Evolutionary conservation across 176 grass and related monocot species (phyloP), one percentile per base, ranked within the genome.

Genomic region (Phyllostachys edulis): DNA sequence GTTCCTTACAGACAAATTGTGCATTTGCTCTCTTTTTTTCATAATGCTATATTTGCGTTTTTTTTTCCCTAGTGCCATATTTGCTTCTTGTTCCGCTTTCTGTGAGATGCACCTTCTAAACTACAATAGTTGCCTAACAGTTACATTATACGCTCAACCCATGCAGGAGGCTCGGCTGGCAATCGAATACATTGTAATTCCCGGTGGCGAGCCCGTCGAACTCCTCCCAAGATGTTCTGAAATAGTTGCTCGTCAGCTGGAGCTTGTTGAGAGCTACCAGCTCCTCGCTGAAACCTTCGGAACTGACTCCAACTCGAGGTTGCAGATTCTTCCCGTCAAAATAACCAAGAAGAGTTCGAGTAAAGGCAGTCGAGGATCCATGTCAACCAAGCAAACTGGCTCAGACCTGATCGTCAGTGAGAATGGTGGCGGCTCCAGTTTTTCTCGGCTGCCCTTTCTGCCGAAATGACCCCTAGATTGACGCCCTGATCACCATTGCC

Each of bases 241-340:
- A 78, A 96, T 99, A 54, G 90, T 99, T 77, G 93, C 96, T 66
- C 91, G 91, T 63, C 96, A 99, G 69, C 85, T 99, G 49, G 93
- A 95, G 89, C 93, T 99, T 23, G 96, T 99, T 13, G 91, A 99
- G 73, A 99, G 93, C 89, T 99, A 96, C 69, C 96, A 99, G 85
- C 86, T 99, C n/a, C 80, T 92, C 2, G 93, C 96, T 12, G 93
- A 99, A 87, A 93, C 89, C 32, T 96, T 90, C 29, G 96, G 88
- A 82, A 99, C 93, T 6, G 91, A 98, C 77, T 87, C 83, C 71
- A 94, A 92, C 82, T 89, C 93, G 13, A 91, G 96, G 87, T 71
- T 99, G 81, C 96, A 99, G 84, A 96, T 96, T 82, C 96, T 99
- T 86, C 96, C 96, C 0, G 75, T 95, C 83, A 99, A 91, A 89